These are phyloP conservation scores for Epichloe scottii DNA, from an alignment of 2,329 filamentous ascomycete genomes.

Conservation along the genomic window DNA sequence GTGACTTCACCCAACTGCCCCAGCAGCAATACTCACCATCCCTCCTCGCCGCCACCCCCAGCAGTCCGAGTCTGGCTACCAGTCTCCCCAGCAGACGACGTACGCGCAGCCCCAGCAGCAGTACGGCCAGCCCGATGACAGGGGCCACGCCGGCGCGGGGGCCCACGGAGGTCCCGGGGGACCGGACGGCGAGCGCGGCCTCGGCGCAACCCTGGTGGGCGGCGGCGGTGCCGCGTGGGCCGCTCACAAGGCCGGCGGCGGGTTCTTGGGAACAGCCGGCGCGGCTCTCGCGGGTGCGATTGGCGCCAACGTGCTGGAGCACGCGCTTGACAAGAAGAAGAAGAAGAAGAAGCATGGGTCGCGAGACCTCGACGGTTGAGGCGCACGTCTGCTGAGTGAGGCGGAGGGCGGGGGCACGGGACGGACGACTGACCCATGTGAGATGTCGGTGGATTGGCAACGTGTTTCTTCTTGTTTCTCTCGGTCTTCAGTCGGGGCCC, in stretches of 20 bases:
- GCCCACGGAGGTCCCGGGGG: no score
- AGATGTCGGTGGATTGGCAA: no score
- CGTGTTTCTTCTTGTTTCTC: no score
- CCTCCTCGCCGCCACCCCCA: no score
- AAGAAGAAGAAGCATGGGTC: slow-evolving; percentile 18
- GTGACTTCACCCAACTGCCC: no score
- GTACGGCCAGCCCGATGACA: no score
- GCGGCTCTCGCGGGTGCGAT: slow-evolving; percentile 40
- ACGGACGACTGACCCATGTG: no score
- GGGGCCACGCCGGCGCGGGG: slow-evolving; percentile 8
- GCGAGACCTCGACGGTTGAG: slow-evolving; percentile 13
- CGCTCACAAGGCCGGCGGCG: slow-evolving; percentile 40
- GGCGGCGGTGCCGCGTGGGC: slow-evolving; percentile 41
- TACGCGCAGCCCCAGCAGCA: slow-evolving; percentile 5
- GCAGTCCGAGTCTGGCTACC: slow-evolving; percentile 5
- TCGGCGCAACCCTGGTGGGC: slow-evolving; percentile 40
- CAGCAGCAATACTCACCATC: no score
- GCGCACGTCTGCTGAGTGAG: no score
- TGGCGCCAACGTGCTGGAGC: slow-evolving; percentile 39
- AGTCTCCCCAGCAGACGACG: neutral
- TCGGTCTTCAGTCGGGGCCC: no score
- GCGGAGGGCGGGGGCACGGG: no score
- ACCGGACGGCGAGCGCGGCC: slow-evolving; percentile 36
- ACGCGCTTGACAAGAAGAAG: slow-evolving; percentile 25
- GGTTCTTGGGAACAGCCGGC: slow-evolving; percentile 36